Percentiles rank a stretch among this genome's conserved stretches.
Conservation (phyloP, 2,329 filamentous ascomycete genomes). For the Nigrograna mackinnonii region DNA sequence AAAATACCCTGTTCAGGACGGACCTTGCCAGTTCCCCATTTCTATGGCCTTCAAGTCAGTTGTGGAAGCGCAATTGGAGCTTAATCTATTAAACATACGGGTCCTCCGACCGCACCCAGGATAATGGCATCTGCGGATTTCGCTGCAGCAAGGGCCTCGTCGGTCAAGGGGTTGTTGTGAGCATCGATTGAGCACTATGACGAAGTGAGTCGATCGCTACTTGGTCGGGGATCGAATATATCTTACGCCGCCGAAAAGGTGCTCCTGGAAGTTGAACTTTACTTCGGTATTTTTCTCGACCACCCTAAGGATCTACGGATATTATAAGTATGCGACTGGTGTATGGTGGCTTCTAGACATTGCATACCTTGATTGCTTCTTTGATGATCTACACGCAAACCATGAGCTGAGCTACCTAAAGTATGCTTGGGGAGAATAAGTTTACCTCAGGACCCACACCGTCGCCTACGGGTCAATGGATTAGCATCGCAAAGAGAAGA, state of each 20-base stretch:
- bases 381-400: conserved; percentile 67
- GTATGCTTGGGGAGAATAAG: conserved; percentile 7
- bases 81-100: conserved; percentile 51
- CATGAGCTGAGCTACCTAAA: conserved; percentile 18
- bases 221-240: background rate
- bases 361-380: conserved; percentile 79
- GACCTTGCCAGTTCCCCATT: conserved; percentile 90
- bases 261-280: conserved; percentile 88
- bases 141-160: conserved; percentile 79
- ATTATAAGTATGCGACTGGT: conserved; percentile 6
- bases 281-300: conserved; percentile 75
- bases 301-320: conserved; percentile 70
- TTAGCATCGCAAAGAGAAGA: background rate
- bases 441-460: conserved; percentile 46
- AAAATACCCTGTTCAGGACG: conserved; percentile 93
- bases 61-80: background rate
- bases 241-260: conserved; percentile 89
- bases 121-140: conserved; percentile 88
- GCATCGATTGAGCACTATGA: conserved; percentile 83
- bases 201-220: conserved; percentile 6
- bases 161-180: conserved; percentile 76
- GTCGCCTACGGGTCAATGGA: conserved; percentile 37
- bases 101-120: conserved; percentile 92
- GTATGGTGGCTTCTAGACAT: background rate
- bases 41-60: conserved; percentile 50